Base-by-base conservation (phyloP, 495 filamentous ascomycete genomes). In the Penicillium paxilli region DNA sequence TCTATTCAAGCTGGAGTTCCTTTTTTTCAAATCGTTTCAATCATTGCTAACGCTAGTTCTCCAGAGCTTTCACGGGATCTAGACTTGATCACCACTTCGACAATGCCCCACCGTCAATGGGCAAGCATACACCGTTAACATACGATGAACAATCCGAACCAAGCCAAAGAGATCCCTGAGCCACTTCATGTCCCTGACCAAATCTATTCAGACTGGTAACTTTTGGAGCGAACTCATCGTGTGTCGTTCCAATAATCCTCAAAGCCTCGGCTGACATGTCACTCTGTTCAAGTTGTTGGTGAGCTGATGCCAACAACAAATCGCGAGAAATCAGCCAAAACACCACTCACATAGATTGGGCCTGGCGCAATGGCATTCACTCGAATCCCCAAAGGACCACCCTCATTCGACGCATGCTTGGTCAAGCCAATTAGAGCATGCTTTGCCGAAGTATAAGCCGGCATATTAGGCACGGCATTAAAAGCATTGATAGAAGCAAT, bases 361-460 rank as follows among this genome's bases (percentile, higher is more conserved):
- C 62, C 60, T 10, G 59, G 58, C 1, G 58, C 62, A 49, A 65
- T 47, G 5, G 59, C 59, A 45, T 68, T 68, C 8, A 68, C 59
- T 20, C 62, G 41, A n/a, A 68, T 58, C 9, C 59, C 59, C 2
- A 2, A 14, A 0, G 20, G 33, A 1, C 62, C 65, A 20, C 25
- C 33, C 35, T 68, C 62, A 3, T 14, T 40, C 1, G 65, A 65
- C 4, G 71, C 75, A 52, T 52, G 58, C 44, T 66, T 70, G 2
- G 75, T 76, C 33, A 83, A 69, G 1, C 73, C 79, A 1, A 74
- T 14, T 1, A 76, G 46, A 0, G 70, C 78, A 55, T 80, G 73
- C 49, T 83, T 83, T 0, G 70, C 54, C 0, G 74, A 57, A 0
- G 58, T 68, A 44, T 81, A 81, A 10, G 65, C 61, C 0, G 67